Evolutionary conservation across 2,329 filamentous ascomycete species (phyloP).

Genomic region (Paracorniculantispora psalliotae): DNA sequence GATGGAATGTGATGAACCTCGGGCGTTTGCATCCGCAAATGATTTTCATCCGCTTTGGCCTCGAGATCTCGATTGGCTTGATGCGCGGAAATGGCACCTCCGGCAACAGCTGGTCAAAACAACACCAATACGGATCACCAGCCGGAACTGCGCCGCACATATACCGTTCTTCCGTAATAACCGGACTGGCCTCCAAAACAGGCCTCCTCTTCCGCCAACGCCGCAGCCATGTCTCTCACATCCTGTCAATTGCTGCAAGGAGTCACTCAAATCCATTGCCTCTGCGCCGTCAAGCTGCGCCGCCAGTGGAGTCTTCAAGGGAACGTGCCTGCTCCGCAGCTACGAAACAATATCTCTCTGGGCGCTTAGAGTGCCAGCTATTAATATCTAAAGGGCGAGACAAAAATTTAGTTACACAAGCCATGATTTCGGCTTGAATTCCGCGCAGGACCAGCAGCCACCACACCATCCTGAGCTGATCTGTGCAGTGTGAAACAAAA

Average conservation of each 20-base stretch:
- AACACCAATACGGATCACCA: not conserved
- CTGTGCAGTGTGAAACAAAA: not conserved
- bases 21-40: not conserved
- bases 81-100: not conserved
- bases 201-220: not conserved
- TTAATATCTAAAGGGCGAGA: slow-evolving; percentile 10
- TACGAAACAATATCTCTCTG: slow-evolving; percentile 7
- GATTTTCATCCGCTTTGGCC: not conserved
- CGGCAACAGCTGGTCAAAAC: too few relatives aligned
- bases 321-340: not conserved
- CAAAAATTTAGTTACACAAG: not conserved
- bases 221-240: not conserved
- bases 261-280: not conserved
- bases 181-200: not conserved
- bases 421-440: not conserved
- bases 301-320: slow-evolving; percentile 2
- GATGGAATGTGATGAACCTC: not conserved
- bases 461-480: not conserved
- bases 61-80: not conserved
- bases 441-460: not conserved
- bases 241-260: not conserved
- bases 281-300: not conserved
- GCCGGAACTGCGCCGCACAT: not conserved
- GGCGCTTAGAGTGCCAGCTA: slow-evolving; percentile 3
- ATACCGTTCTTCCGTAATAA: not conserved